Evolutionary conservation across 495 filamentous ascomycete genomes (phyloP), one percentile per base, ranked within the genome.

Genomic region (Gamarada debralockiae): DNA sequence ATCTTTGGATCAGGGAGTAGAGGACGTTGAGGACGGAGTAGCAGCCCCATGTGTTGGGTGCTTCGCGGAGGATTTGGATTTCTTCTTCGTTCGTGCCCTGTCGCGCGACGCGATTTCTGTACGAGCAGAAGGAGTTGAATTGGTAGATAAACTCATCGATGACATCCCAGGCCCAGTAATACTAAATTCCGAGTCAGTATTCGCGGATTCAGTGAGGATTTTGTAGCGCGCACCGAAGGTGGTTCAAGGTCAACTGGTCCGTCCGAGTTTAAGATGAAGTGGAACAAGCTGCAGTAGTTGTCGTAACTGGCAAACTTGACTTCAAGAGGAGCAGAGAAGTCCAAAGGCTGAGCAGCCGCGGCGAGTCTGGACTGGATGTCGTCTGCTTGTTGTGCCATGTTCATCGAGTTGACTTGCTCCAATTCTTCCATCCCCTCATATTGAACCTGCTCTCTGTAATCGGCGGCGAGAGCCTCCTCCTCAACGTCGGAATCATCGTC

Each of bases 81-180:
- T 97, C 95, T 68, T 97, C 92, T 66, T 86, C 84, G 63, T 88
- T 90, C 67, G 85, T 84, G 57, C 78, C 87, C 63, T 89, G 88
- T 62, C 89, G 81, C 52, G 93, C 93, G 54, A 97, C 81, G 31
- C 90, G 84, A 60, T 93, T 89, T 60, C 93, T 86, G 79, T 97
- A 96, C 48, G 89, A 86, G 70, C 90, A 97, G 77, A 97, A 98
- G 33, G 90, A 95, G 77, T 98, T 97, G 78, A 98, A 98, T 71
- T 98, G 93, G 78, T 98, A 98, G 73, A 98, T 97, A 75, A 98
- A 98, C 67, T 98, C 93, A 65, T 98, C 93, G 70, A 98, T 97
- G 54, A 97, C 95, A 73, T 98, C 93, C 93, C 95, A 98, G 15
- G 93, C 95, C 93, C 93, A 98, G 75, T 90, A 96, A 73, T 96